Base-by-base conservation (phyloP, 2,329 filamentous ascomycete species). In the Pleoardoris graminearum region DNA sequence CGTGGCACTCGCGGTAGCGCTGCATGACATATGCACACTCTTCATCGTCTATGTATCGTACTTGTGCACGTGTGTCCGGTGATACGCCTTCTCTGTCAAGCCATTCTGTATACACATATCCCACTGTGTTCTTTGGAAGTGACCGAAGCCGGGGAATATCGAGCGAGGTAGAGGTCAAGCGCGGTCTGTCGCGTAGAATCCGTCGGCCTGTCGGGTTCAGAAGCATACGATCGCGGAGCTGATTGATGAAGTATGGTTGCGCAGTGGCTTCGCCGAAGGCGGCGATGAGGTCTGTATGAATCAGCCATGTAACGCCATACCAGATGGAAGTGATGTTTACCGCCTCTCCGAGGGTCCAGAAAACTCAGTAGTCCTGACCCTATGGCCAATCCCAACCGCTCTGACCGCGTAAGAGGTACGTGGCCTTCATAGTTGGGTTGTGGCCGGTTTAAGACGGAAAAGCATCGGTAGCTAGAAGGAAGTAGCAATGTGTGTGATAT, bases 1-100 rank as follows among this genome's bases (percentile, higher is more conserved):
- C 94, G 74, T 99, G 94, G 61, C 89, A 96, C 76, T 99, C 94
- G 57, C 94, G 86, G 75, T 99, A 99, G 48, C 94, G 85, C 79
- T 97, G 94, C 89, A 99, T 95, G 16, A 97, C 94, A 77, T 97
- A 99, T 30, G 94, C 94, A 72, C 92, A 96, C 76, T 99, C 94
- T 63, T 89, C 87, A 69, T 97, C 87, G 73, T 97, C 92, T 57
- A 99, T 91, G 77, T 96, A 97, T 47, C 89, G 85, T 35, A 99
- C 94, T 1, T 75, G 72, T 35, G 87, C 80, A 39, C 94, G 85
- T 6, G 93, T 96, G 73, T 99, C 94, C 1, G 94, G 94, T 7
- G 89, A 89, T 12, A 99, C 93, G 55, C 90, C 90, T 75, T 99
- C 94, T 39, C 89, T 84, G 74, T 97, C 91, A n/a, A 97, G 82